These are phyloP conservation scores for Peziza echinospora DNA, from an alignment of 495 filamentous ascomycete genomes.

Conservation along the genomic window DNA sequence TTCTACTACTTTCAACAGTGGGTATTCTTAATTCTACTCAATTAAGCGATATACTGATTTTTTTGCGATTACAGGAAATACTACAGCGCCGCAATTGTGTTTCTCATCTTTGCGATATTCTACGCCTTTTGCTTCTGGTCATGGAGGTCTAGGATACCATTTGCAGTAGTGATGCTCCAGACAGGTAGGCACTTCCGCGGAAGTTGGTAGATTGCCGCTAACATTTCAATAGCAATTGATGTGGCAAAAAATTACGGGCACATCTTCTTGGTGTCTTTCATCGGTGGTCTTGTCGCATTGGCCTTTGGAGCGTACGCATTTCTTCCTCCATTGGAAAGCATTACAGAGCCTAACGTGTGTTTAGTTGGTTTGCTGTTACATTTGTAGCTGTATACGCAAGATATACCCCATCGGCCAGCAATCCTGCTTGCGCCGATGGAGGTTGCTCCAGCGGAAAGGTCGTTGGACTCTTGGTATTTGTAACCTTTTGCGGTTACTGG, in stretches of 20 bases:
- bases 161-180: constrained; percentile 74
- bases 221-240: constrained; percentile 44
- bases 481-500: constrained; percentile 84
- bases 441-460: constrained; percentile 58
- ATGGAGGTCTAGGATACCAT: constrained; percentile 76
- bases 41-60: no score
- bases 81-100: constrained; percentile 67
- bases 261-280: constrained; percentile 61
- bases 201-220: not conserved
- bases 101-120: constrained; percentile 60
- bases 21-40: no score
- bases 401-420: constrained; percentile 42
- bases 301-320: constrained; percentile 34
- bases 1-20: constrained; percentile 48
- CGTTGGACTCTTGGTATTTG: constrained; percentile 63
- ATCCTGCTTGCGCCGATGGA: constrained; percentile 37
- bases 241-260: constrained; percentile 64
- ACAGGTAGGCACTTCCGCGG: constrained; percentile 20
- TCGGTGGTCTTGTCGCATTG: constrained; percentile 53
- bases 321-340: no score
- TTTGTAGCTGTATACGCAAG: constrained; percentile 53
- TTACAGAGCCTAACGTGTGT: no score
- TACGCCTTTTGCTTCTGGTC: constrained; percentile 57
- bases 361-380: constrained; percentile 34
- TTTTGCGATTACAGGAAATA: constrained; percentile 28